A percentile compares a stretch with the other conserved stretches of the same genome.
Evolutionary conservation across 495 filamentous ascomycete species (phyloP).

Genomic region (Rostrohypoxylon terebratum): DNA sequence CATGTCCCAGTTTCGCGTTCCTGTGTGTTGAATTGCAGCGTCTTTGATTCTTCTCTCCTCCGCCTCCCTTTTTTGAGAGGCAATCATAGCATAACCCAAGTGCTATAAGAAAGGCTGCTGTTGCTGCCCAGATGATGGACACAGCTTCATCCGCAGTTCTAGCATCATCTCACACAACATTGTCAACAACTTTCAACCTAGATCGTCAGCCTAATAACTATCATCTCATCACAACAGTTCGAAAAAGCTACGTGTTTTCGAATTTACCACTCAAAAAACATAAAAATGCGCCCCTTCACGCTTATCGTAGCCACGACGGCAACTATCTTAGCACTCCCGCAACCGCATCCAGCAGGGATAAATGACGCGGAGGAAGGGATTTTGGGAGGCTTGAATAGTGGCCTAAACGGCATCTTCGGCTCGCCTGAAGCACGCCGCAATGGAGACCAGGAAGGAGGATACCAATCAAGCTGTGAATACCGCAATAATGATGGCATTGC

Average conservation of each 20-base stretch:
- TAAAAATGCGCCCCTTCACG: constrained; percentile 29
- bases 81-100: neutral
- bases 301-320: constrained; percentile 29
- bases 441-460: neutral
- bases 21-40: constrained; percentile 13
- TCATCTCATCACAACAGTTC: neutral
- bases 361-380: constrained; percentile 13
- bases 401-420: constrained; percentile 15
- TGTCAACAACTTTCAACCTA: neutral
- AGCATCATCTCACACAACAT: constrained; percentile 13
- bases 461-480: constrained; percentile 1
- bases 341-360: constrained; percentile 8
- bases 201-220: neutral
- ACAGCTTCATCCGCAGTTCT: constrained; percentile 1
- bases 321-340: constrained; percentile 23
- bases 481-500: neutral
- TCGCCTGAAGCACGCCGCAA: neutral
- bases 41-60: constrained; percentile 23
- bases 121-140: neutral
- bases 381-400: neutral
- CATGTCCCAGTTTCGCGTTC: constrained; percentile 25
- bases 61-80: constrained; percentile 25
- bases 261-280: neutral
- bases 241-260: neutral
- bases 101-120: constrained; percentile 22